Conservation (phyloP, 2,329 filamentous ascomycete species). For the Capronia epimyces region DNA sequence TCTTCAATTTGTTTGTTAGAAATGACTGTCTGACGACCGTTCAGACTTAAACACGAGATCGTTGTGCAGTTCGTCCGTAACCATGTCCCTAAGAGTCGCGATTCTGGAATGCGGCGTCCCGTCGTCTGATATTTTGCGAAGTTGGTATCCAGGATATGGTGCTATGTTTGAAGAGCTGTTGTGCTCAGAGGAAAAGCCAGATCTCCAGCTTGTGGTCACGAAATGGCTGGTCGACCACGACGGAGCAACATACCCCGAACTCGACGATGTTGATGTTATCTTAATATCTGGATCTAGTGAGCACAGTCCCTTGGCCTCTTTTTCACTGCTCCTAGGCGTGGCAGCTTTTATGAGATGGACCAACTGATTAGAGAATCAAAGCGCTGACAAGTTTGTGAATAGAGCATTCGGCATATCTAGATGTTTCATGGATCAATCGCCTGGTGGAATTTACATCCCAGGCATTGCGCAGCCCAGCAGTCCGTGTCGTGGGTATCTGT, state of each 20-base stretch:
- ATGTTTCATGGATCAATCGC: conserved; percentile 67
- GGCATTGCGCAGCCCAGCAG: conserved; percentile 55
- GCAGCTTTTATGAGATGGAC: too few relatives aligned
- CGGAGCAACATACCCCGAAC: conserved; percentile 62
- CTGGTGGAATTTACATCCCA: conserved; percentile 64
- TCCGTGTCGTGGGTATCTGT: conserved; percentile 70
- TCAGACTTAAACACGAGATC: too few relatives aligned
- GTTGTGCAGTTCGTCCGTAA: too few relatives aligned
- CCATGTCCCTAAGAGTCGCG: too few relatives aligned
- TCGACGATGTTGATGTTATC: conserved; percentile 72
- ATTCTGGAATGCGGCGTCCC: conserved; percentile 59
- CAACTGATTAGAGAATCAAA: too few relatives aligned
- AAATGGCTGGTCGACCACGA: conserved; percentile 65
- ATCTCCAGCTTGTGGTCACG: conserved; percentile 51
- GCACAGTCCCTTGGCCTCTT: conserved; percentile 25
- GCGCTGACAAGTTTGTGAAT: conserved; percentile 25
- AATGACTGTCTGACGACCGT: too few relatives aligned
- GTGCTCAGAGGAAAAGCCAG: conserved; percentile 45
- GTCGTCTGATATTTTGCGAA: conserved; percentile 54
- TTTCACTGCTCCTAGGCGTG: too few relatives aligned
- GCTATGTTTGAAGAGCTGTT: conserved; percentile 62
- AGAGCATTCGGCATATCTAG: conserved; percentile 67
- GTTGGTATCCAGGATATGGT: conserved; percentile 65
- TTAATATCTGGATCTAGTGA: conserved; percentile 67
- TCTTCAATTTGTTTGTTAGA: too few relatives aligned